A percentile compares a stretch with the other conserved stretches of the same genome.
Conservation (phyloP, 441 rosid species). For the Bruguiera hainesii region DNA sequence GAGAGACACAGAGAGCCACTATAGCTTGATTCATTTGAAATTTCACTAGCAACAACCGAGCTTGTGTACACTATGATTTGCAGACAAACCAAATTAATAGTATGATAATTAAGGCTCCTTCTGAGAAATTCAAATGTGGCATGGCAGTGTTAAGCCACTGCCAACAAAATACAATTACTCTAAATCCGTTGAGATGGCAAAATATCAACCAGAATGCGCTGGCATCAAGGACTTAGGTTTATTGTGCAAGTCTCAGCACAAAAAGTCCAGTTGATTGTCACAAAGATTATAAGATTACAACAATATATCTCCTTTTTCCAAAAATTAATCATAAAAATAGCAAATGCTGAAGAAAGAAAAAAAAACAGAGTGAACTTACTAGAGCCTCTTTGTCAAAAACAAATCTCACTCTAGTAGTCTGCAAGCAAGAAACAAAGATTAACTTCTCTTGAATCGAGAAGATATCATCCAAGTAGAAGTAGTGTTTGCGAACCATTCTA, state of each 20-base stretch:
- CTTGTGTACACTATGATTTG: no score
- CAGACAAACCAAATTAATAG: not conserved
- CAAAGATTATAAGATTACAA: no score
- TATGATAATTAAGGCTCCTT: no score
- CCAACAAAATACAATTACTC: no score
- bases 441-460: slow-evolving; percentile 9
- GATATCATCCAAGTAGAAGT: not conserved
- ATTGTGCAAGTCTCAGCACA: no score
- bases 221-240: no score
- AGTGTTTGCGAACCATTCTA: not conserved
- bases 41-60: not conserved
- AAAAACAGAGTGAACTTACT: slow-evolving; percentile 37
- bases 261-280: no score
- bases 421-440: slow-evolving; percentile 28
- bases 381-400: slow-evolving; percentile 66
- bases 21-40: not conserved
- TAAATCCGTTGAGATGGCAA: no score
- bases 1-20: not conserved
- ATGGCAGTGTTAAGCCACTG: no score
- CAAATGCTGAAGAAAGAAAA: not conserved
- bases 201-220: no score
- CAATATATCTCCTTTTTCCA: not conserved
- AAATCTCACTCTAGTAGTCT: slow-evolving; percentile 75
- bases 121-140: no score
- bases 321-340: not conserved